Evolutionary conservation across 2,329 filamentous ascomycete species (phyloP).

Genomic region (Apiospora rasikravindrae): DNA sequence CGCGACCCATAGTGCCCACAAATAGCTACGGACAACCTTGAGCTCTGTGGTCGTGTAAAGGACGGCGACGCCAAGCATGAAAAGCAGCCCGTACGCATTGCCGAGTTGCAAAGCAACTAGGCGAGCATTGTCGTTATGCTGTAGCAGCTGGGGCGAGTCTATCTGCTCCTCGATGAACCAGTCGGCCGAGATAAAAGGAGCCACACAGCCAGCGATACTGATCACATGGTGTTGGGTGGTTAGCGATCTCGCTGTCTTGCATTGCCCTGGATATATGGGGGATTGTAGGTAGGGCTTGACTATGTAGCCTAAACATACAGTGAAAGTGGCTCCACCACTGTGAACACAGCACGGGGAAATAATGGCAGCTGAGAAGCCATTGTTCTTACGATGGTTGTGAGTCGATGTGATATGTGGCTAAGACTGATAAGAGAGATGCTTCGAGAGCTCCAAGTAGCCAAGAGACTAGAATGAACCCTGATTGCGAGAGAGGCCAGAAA

Average conservation of each 20-base stretch:
- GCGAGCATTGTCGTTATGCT: constrained; percentile 51
- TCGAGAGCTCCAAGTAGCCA: neutral
- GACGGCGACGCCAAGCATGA: constrained; percentile 67
- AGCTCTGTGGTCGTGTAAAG: constrained; percentile 68
- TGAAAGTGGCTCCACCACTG: constrained; percentile 70
- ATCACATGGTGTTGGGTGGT: neutral
- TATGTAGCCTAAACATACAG: constrained; percentile 55
- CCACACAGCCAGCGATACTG: constrained; percentile 65
- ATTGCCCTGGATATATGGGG: neutral
- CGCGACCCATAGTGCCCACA: constrained; percentile 67
- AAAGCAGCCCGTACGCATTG: constrained; percentile 71
- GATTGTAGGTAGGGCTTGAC: neutral
- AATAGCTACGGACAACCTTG: constrained; percentile 69
- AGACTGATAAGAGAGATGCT: neutral
- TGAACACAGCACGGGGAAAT: constrained; percentile 70
- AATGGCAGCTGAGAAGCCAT: constrained; percentile 69
- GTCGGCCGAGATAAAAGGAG: constrained; percentile 59
- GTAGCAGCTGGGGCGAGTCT: constrained; percentile 43
- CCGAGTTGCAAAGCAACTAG: constrained; percentile 71
- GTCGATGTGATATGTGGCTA: neutral
- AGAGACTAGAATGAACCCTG: neutral
- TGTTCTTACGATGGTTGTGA: neutral
- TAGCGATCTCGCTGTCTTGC: constrained; percentile 19
- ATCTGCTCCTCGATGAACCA: constrained; percentile 71
- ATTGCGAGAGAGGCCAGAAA: neutral